These are phyloP conservation scores for Syzygium aqueum DNA, from an alignment of 345 rosid species.

Conservation along the genomic window DNA sequence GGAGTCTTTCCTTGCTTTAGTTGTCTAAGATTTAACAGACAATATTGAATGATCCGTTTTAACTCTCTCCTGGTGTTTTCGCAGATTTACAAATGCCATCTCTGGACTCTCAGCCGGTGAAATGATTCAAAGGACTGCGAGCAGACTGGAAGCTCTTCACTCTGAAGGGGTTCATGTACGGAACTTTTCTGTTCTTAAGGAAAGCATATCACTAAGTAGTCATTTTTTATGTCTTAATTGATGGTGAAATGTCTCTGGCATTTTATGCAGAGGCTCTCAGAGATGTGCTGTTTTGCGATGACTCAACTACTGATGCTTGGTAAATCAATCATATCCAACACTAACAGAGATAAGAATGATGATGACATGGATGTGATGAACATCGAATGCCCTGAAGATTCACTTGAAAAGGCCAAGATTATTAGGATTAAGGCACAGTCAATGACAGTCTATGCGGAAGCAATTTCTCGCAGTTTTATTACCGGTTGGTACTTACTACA, in stretches of 20 bases:
- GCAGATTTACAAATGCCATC: constrained; percentile 78
- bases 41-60: background rate
- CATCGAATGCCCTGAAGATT: constrained; percentile 89
- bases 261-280: constrained; percentile 79
- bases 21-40: background rate
- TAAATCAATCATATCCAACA: constrained; percentile 62
- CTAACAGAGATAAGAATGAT: constrained; percentile 60
- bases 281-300: constrained; percentile 84
- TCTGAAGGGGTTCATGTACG: constrained; percentile 97
- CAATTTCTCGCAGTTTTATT: constrained; percentile 71
- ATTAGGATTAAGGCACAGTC: constrained; percentile 60
- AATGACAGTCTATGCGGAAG: constrained; percentile 65
- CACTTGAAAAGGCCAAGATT: constrained; percentile 77
- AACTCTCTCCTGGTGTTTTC: constrained; percentile 1
- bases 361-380: constrained; percentile 34
- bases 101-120: constrained; percentile 54
- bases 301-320: constrained; percentile 72
- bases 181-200: constrained; percentile 3
- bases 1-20: background rate
- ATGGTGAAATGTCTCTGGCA: background rate
- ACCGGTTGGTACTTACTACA: constrained; percentile 48
- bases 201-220: background rate
- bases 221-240: background rate
- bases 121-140: constrained; percentile 69
- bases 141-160: constrained; percentile 88